Percentiles rank a stretch among this genome's conserved stretches.
Conservation (phyloP, 345 rosid species). For the Arabidopsis suecica region DNA sequence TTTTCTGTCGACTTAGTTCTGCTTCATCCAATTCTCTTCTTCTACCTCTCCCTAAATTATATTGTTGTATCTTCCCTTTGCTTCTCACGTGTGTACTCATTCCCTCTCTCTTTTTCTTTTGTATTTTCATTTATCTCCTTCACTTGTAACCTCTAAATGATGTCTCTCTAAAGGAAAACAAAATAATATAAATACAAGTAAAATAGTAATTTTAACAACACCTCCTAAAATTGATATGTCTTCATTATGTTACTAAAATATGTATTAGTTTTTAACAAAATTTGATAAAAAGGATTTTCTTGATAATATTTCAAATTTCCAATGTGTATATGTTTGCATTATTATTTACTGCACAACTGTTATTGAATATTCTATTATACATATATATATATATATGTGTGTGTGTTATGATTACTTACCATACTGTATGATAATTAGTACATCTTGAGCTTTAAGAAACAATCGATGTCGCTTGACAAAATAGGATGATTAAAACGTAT, state of each 20-base stretch:
- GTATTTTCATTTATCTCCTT: background rate
- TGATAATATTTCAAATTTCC: background rate
- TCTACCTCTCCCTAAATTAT: background rate
- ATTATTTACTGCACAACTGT: background rate
- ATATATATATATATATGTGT: background rate
- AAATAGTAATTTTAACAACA: too few relatives aligned
- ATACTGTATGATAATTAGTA: slow-evolving; percentile 29
- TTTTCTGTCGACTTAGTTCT: background rate
- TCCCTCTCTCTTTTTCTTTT: background rate
- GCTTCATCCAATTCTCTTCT: background rate
- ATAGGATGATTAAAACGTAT: slow-evolving; percentile 7
- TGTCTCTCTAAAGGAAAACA: background rate
- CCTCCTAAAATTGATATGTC: too few relatives aligned
- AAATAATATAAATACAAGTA: background rate
- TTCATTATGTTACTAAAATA: background rate
- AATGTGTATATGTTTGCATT: background rate
- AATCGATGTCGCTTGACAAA: slow-evolving; percentile 37
- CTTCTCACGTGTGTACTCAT: background rate
- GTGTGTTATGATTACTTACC: slow-evolving; percentile 31
- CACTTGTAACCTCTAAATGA: background rate
- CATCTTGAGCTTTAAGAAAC: slow-evolving; percentile 43
- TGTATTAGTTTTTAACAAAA: background rate
- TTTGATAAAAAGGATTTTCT: background rate
- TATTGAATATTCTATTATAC: background rate
- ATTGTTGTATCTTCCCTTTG: background rate